Base-by-base conservation (phyloP, 768 basidiomycete species). In the Naganishia vishniacii region DNA sequence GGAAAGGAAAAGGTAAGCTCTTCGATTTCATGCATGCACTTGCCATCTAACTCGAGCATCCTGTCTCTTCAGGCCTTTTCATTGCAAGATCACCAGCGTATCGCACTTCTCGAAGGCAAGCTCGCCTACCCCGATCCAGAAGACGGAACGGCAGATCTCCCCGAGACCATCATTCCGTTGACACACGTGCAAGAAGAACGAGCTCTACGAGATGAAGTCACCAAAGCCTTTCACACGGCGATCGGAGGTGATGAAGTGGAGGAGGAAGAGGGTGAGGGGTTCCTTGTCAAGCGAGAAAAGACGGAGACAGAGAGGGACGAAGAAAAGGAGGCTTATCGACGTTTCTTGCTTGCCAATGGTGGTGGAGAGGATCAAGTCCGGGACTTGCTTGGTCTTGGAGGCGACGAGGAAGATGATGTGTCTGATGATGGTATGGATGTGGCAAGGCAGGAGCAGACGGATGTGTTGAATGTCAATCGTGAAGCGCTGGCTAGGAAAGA, bases 291-390 rank as follows among this genome's bases (percentile, higher is more conserved):
- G 2, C 72, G 70, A 59, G 67, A 71, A 28, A 88, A 86, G 76
- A 88, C 86, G 0, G 83, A 84, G 68, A 88, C 89, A 63, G 89
- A 93, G 75, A 69, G 82, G 2, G 85, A 88, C 70, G 70, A 76
- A 44, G 91, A 95, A 69, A 89, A 89, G 68, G 86, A 88, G 68
- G 90, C 91, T 69, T 99, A 98, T 72, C 82, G 83, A 25, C 80
- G 82, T 1, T 97, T 88, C 75, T 77, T 98, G 67, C 81, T 90
- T 74, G 83, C 86, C 15, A 88, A 71, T 64, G 76, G 72, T 87
- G 75, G 91, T 87, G 45, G 91, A 2, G 81, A 82, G 65, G 74
- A 72, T 25, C 86, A 89, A 70, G 78, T 97, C 53, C 79, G 81
- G 60, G 82, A 83, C 26, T 73, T 94, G 40, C 80, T 99, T 37